Evolutionary conservation across 345 rosid species (phyloP).

Genomic region (Combretum micranthum): DNA sequence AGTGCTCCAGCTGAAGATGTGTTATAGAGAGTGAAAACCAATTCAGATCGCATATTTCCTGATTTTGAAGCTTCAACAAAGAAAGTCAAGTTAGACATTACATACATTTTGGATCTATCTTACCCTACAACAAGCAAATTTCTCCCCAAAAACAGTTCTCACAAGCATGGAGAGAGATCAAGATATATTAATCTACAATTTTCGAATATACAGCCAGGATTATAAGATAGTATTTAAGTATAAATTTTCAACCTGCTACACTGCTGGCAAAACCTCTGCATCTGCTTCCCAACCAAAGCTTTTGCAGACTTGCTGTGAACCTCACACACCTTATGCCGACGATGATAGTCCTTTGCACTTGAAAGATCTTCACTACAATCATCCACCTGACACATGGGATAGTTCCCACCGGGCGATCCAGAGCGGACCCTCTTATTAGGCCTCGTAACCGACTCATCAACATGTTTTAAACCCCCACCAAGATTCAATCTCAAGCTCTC

Average conservation of each 20-base stretch:
- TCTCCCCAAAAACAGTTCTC: too few species aligned
- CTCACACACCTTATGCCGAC: slow-evolving; percentile 88
- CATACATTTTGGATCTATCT: too few species aligned
- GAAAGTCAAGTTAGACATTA: too few species aligned
- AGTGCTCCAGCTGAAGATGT: too few species aligned
- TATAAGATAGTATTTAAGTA: not conserved
- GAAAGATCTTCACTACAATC: slow-evolving; percentile 72
- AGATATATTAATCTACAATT: too few species aligned
- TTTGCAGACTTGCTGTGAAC: slow-evolving; percentile 76
- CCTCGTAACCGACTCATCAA: slow-evolving; percentile 45
- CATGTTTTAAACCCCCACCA: slow-evolving; percentile 38
- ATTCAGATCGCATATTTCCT: too few species aligned
- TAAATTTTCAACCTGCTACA: slow-evolving; percentile 66
- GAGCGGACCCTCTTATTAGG: slow-evolving; percentile 68
- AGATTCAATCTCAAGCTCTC: slow-evolving; percentile 68
- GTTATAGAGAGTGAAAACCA: too few species aligned
- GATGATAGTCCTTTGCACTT: slow-evolving; percentile 79
- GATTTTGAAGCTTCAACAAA: too few species aligned
- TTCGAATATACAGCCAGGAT: too few species aligned
- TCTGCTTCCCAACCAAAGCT: slow-evolving; percentile 73
- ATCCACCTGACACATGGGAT: slow-evolving; percentile 87
- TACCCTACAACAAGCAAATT: too few species aligned
- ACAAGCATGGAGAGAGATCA: too few species aligned
- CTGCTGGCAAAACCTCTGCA: slow-evolving; percentile 99
- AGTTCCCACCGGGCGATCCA: slow-evolving; percentile 63